These are phyloP conservation scores for Talaromyces sp. DNA, from an alignment of 2,329 filamentous ascomycete species.

Conservation along the genomic window DNA sequence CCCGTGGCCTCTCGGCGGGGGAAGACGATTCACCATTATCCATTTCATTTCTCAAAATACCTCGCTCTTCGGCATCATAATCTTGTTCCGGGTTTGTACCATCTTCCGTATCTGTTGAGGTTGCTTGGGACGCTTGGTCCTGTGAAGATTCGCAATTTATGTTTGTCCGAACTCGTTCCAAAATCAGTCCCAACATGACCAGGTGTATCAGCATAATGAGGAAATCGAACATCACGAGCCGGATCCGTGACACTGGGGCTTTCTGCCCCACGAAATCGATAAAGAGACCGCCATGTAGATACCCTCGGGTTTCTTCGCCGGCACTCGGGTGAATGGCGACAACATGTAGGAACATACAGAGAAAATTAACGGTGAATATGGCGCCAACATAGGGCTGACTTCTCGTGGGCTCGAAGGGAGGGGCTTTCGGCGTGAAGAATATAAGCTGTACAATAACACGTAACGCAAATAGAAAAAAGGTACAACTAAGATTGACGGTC, in stretches of 20 bases:
- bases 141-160: constrained; percentile 16
- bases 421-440: constrained; percentile 55
- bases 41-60: constrained; percentile 41
- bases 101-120: constrained; percentile 20
- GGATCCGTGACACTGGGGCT: constrained; percentile 50
- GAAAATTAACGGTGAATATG: constrained; percentile 50
- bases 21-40: not conserved
- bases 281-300: constrained; percentile 57
- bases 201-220: constrained; percentile 53
- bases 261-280: constrained; percentile 62
- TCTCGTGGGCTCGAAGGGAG: constrained; percentile 47
- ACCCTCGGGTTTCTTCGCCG: constrained; percentile 49
- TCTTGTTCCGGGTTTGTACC: constrained; percentile 40
- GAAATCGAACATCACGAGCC: constrained; percentile 50
- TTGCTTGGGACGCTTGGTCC: constrained; percentile 15
- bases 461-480: constrained; percentile 52
- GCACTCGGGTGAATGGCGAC: constrained; percentile 49
- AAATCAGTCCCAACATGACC: constrained; percentile 51
- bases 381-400: constrained; percentile 51
- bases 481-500: constrained; percentile 45
- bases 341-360: constrained; percentile 54
- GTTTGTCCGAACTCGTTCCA: constrained; percentile 49
- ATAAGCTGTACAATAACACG: constrained; percentile 53
- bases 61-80: constrained; percentile 57
- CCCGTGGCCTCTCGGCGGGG: constrained; percentile 14